phyloP scores from a whole-genome alignment of 768 basidiomycete species.

The Phaeotremella skinneri region DNA sequence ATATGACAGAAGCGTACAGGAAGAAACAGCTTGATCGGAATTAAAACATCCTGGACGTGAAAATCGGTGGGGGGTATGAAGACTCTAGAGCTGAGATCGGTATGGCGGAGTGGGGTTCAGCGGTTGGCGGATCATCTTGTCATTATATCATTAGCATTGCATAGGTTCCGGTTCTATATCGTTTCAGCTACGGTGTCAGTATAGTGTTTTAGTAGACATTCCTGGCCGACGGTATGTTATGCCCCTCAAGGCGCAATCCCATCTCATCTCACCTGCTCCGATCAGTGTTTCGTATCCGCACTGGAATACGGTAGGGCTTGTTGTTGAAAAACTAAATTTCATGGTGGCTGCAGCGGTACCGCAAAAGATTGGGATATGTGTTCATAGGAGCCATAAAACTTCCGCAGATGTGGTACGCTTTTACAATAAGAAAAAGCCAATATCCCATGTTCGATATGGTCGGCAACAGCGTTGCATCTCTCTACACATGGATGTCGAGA shows the following conservation, averaged over 20 bases:
- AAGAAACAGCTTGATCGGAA: slow-evolving; percentile 62
- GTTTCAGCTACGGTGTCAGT: no score
- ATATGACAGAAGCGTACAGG: slow-evolving; percentile 80
- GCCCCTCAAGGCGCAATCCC: not conserved
- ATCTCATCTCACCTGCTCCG: not conserved
- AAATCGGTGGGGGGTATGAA: not conserved
- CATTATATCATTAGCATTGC: not conserved
- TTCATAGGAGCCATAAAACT: no score
- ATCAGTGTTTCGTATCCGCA: no score
- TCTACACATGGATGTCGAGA: no score
- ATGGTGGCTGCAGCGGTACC: no score
- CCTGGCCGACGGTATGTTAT: no score
- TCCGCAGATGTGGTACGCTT: no score
- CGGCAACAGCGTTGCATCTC: not conserved
- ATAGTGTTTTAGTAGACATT: no score
- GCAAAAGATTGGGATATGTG: no score
- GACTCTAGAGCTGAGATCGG: not conserved
- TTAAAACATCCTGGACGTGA: no score
- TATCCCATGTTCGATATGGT: not conserved
- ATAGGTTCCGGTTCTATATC: not conserved
- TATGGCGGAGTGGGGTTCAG: not conserved
- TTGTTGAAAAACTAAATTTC: no score
- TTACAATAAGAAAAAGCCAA: not conserved
- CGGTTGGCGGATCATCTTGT: not conserved
- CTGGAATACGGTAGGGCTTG: no score